Evolutionary conservation across 2,329 filamentous ascomycete species (phyloP).

Genomic region (Allantophomopsis lycopodina): DNA sequence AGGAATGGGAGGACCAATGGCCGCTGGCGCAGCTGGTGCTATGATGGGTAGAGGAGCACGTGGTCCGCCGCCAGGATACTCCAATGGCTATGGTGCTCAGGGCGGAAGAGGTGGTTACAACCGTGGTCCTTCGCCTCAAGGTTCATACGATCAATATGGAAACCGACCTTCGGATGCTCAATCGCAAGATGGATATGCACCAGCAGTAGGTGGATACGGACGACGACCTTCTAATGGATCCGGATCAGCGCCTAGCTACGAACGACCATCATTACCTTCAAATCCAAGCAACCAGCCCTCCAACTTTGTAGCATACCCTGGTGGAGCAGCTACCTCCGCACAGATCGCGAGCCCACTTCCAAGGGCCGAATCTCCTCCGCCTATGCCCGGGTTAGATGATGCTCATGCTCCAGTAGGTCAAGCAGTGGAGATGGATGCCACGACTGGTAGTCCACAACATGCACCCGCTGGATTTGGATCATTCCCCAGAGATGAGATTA

Average conservation of each 20-base stretch:
- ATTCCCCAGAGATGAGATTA: constrained; percentile 29
- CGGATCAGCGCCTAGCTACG: background rate
- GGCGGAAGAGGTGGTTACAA: constrained; percentile 8
- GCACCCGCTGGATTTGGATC: constrained; percentile 25
- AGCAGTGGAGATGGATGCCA: constrained; percentile 70
- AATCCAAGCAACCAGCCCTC: background rate
- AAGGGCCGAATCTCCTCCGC: constrained; percentile 50
- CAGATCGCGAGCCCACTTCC: constrained; percentile 25
- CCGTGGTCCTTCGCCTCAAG: constrained; percentile 5
- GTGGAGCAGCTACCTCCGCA: constrained; percentile 3
- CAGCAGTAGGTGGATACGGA: constrained; percentile 8
- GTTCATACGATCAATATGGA: constrained; percentile 7
- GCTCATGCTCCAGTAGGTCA: constrained; percentile 35
- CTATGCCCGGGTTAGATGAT: constrained; percentile 32
- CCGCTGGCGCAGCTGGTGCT: constrained; percentile 17
- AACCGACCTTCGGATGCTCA: constrained; percentile 8
- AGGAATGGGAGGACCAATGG: constrained; percentile 18
- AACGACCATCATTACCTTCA: background rate
- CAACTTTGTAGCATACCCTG: constrained; percentile 10
- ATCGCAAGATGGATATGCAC: constrained; percentile 5
- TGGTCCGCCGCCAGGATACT: constrained; percentile 24
- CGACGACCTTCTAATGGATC: background rate
- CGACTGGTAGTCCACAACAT: constrained; percentile 34
- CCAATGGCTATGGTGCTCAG: constrained; percentile 13
- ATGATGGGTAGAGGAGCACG: constrained; percentile 28